These are phyloP conservation scores for Fragosphaeria purpurea DNA, from an alignment of 2,329 filamentous ascomycete species.

Conservation along the genomic window DNA sequence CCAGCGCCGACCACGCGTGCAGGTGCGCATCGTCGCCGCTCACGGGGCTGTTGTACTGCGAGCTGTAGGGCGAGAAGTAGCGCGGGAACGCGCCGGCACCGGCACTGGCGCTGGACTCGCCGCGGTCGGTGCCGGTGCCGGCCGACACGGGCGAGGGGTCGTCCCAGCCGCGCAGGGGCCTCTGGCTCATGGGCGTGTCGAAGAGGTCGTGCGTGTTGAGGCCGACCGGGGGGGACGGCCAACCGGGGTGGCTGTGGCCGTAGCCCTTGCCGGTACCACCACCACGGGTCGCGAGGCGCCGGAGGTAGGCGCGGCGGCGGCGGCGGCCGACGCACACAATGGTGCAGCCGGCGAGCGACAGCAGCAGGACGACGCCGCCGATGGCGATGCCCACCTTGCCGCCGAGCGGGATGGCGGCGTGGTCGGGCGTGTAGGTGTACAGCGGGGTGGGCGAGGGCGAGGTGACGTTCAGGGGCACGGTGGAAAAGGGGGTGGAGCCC, in stretches of 20 bases:
- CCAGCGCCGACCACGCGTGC: slow-evolving; percentile 26
- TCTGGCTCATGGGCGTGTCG: slow-evolving; percentile 46
- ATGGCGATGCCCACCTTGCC: slow-evolving; percentile 50
- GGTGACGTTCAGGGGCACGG: slow-evolving; percentile 37
- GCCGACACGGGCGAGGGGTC: slow-evolving; percentile 39
- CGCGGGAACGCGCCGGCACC: slow-evolving; percentile 18
- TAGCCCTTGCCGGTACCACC: slow-evolving; percentile 17
- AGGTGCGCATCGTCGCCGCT: slow-evolving; percentile 31
- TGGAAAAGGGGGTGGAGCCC: slow-evolving; percentile 41
- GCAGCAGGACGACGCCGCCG: slow-evolving; percentile 37
- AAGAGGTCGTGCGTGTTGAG: slow-evolving; percentile 26
- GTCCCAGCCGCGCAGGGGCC: slow-evolving; percentile 42
- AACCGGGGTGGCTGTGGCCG: slow-evolving; percentile 12
- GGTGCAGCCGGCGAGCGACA: slow-evolving; percentile 38
- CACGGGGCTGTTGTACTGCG: slow-evolving; percentile 49
- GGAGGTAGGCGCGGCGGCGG: slow-evolving; percentile 41
- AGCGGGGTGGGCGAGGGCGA: slow-evolving; percentile 32
- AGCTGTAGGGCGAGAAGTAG: slow-evolving; percentile 51
- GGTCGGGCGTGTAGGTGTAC: slow-evolving; percentile 28
- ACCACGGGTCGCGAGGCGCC: slow-evolving; percentile 32
- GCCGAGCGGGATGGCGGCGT: slow-evolving; percentile 40
- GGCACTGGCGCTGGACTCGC: not conserved
- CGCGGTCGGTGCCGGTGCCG: slow-evolving; percentile 24
- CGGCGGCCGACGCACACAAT: slow-evolving; percentile 49
- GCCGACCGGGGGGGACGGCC: slow-evolving; percentile 26